A percentile compares a stretch with the other conserved stretches of the same genome.
These are phyloP conservation scores for Nemania abortiva DNA, from an alignment of 2,329 filamentous ascomycete genomes.

Conservation along the genomic window DNA sequence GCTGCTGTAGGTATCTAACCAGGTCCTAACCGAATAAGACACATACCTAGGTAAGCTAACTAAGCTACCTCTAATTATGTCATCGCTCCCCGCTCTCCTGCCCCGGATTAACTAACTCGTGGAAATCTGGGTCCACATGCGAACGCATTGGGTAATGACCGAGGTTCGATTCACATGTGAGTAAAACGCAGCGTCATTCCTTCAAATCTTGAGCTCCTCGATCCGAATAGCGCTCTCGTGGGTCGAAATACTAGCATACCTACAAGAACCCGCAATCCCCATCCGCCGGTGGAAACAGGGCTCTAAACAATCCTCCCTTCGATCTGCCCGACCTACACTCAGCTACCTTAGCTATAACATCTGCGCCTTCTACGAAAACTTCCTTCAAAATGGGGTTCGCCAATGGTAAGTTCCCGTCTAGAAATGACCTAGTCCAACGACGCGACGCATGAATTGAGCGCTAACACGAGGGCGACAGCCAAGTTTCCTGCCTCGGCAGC, in stretches of 20 bases:
- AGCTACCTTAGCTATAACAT: conserved; percentile 7
- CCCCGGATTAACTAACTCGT: neutral
- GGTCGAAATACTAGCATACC: conserved; percentile 20
- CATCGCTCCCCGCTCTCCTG: neutral
- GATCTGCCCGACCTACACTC: conserved; percentile 13
- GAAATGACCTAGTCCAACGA: conserved; percentile 17
- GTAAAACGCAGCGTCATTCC: conserved; percentile 45
- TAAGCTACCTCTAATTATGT: neutral
- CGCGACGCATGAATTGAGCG: neutral
- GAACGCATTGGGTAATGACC: conserved; percentile 46
- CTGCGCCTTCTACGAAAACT: conserved; percentile 18
- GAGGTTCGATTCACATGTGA: conserved; percentile 52
- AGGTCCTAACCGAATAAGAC: neutral
- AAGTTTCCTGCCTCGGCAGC: conserved; percentile 90
- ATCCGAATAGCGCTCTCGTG: conserved; percentile 34
- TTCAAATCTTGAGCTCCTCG: conserved; percentile 37
- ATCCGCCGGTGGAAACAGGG: neutral
- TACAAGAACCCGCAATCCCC: conserved; percentile 34
- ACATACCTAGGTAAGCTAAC: no score
- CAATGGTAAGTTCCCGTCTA: conserved; percentile 67
- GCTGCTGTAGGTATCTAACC: neutral
- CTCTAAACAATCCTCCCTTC: conserved; percentile 7
- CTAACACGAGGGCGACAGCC: conserved; percentile 59
- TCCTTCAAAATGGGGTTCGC: conserved; percentile 74
- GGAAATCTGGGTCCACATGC: conserved; percentile 36